Base-by-base conservation (phyloP, 768 basidiomycete genomes). In the Suillus hirtellus region DNA sequence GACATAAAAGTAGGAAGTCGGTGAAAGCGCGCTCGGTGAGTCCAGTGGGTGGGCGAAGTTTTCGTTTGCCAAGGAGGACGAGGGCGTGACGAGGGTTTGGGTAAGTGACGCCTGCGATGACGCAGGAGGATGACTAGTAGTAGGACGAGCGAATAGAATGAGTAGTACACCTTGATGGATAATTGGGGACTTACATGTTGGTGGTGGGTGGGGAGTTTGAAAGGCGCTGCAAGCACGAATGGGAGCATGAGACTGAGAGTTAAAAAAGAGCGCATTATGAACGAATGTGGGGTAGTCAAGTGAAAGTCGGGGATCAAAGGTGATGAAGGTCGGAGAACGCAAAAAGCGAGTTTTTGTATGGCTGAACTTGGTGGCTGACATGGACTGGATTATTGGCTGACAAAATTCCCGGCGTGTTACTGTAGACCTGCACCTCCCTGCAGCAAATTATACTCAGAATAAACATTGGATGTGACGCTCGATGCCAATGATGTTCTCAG, bases 1-100 rank as follows among this genome's bases (percentile, higher is more conserved):
- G 67, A n/a, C 74, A 73, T 67, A 72, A 72, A 31, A 66, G 2
- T 52, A 73, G 73, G 52, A 75, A 70, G 42, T 73, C 72, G 31
- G 59, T 60, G 27, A 73, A 73, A 0, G 66, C 63, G 2, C 61
- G 67, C 53, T 63, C 63, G 34, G 74, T 64, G 11, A 72, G 17
- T 12, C 74, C 74, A 5, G 11, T 47, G 3, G 74, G 72, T 40
- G 69, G 72, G 12, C 31, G 4, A 42, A 70, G 52, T 37, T 56
- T 66, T 53, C 24, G 69, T n/a, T 56, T 67, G 27, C 68, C 17
- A 19, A 73, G 73, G 50, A 75, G 73, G 1, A 31, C 19, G 1
- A 73, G 60, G 1, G 72, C 56, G 1, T 73, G 52, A 24, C 54
- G 44, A 19, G 72, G 72, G 21, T 73, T 44, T 34, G 68, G 63